Evolutionary conservation across 2,329 filamentous ascomycete species (phyloP).

Genomic region (Venturia nashicola): DNA sequence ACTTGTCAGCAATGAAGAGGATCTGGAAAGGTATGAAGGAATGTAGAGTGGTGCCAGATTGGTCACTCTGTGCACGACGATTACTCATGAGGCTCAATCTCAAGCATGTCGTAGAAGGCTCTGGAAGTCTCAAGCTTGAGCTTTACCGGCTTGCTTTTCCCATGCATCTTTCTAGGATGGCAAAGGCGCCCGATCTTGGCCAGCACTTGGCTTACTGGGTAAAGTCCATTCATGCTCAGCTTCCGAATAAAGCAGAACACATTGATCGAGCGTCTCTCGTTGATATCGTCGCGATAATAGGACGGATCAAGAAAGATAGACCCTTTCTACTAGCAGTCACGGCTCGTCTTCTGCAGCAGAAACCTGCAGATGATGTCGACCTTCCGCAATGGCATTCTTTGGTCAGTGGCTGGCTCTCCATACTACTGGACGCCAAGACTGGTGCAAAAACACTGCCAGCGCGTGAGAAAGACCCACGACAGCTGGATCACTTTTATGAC

Average conservation of each 20-base stretch:
- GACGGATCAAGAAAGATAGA: neutral
- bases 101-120: neutral
- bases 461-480: neutral
- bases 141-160: constrained; percentile 3
- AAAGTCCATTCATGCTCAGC: neutral
- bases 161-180: neutral
- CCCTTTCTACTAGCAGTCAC: neutral
- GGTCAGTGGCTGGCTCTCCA: neutral
- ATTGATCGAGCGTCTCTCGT: neutral
- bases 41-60: neutral
- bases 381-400: neutral
- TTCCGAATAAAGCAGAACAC: neutral
- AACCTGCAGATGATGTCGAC: neutral
- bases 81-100: neutral
- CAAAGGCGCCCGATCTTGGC: neutral
- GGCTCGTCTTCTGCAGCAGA: neutral
- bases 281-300: neutral
- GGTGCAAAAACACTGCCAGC: neutral
- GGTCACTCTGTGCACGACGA: neutral
- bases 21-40: neutral
- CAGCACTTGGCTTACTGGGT: neutral
- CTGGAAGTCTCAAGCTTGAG: neutral
- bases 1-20: neutral
- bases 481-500: neutral
- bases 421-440: neutral